These are phyloP conservation scores for Xylaria sp. DNA, from an alignment of 2,329 filamentous ascomycete genomes.

Conservation along the genomic window DNA sequence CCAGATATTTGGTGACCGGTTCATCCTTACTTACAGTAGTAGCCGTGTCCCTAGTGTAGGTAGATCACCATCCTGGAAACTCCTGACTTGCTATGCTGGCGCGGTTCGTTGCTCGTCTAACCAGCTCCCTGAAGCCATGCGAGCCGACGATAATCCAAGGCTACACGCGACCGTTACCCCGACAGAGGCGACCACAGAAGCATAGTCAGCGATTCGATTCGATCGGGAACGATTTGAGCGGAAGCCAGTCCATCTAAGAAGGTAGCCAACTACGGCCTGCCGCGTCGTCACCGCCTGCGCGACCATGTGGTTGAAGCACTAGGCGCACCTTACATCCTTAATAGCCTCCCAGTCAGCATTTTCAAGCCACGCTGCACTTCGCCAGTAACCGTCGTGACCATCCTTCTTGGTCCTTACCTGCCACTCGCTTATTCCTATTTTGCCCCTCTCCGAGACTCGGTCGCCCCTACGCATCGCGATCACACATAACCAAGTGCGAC, in stretches of 20 bases:
- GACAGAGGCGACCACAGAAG: neutral
- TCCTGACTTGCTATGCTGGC: constrained; percentile 1
- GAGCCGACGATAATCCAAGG: constrained; percentile 2
- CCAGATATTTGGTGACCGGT: too few relatives aligned
- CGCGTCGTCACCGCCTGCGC: constrained; percentile 7
- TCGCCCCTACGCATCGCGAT: neutral
- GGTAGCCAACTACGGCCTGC: constrained; percentile 3
- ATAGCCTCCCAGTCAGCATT: neutral
- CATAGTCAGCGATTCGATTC: too few relatives aligned
- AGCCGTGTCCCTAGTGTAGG: neutral
- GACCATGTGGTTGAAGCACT: constrained; percentile 19
- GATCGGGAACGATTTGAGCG: neutral
- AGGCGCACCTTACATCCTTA: constrained; percentile 13
- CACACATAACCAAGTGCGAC: constrained; percentile 7
- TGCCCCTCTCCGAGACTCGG: neutral
- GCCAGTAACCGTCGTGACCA: neutral
- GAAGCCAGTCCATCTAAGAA: neutral
- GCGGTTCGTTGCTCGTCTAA: neutral
- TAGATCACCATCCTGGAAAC: constrained; percentile 7
- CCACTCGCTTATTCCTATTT: constrained; percentile 13
- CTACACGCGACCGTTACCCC: neutral
- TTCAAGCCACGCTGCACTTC: constrained; percentile 1
- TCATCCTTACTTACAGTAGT: too few relatives aligned
- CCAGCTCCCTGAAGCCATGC: neutral
- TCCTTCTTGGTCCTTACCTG: constrained; percentile 9